Base-by-base conservation (phyloP, 2,329 filamentous ascomycete species). In the Penicillium sp. region DNA sequence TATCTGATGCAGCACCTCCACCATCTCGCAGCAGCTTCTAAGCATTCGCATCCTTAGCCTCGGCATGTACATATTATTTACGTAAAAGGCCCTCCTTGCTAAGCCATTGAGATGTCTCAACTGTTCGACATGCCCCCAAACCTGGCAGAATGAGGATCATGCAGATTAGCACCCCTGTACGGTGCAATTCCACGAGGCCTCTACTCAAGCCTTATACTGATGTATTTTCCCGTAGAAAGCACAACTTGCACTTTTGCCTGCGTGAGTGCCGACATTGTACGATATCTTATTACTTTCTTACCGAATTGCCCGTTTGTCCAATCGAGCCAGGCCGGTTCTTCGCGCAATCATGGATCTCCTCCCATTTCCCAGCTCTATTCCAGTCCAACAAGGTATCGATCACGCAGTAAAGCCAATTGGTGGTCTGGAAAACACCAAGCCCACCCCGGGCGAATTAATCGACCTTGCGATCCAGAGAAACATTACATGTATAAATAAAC, bases 401-500 rank as follows among this genome's bases (percentile, higher is more conserved):
- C n/a, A 22, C 16, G 16, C 16, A 39, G 22, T 11, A 41, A 27
- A 8, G 14, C 19, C 37, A 19, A 33, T 33, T 14, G 5, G 14
- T 1, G 31, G 11, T 13, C 22, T 21, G 9, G 24, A 44, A n/a
- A 35, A 33, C 31, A 5, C 3, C 35, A 50, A 29, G 9, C 33
- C 19, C 2, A 41, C 24, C 1, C 51, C 56, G 7, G 59, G 56
- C 1, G 47, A 54, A 31, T 52, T 59, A 7, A 26, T 63, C 5
- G 59, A 63, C 19, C 55, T 62, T n/a, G 55, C 59, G 14, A 63
- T 63, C 16, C 51, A 62, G 9, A 55, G 48, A 19, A 53, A 53
- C 4, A 57, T 62, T 9, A 22, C 31, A 5, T 52, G 41, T 26
- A 27, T 57, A 37, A 16, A 31, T 5, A 59, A 57, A 49, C 35